Evolutionary conservation across 441 rosid genomes (phyloP), one percentile per base, ranked within the genome.

Genomic region (Populus tomentosa): DNA sequence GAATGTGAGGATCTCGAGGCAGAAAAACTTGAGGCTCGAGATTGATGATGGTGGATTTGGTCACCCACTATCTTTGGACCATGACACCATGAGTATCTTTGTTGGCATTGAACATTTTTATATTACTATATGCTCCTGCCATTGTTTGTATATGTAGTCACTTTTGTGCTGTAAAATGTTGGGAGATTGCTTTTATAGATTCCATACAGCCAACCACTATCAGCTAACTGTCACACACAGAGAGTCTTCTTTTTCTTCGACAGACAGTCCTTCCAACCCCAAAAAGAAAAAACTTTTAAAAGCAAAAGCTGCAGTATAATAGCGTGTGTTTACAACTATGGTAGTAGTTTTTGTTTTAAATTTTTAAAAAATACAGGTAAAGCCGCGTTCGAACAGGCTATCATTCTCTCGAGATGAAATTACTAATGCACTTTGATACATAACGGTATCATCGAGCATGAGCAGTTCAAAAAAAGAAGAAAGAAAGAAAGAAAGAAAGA

Each of bases 1-100:
- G 89, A 87, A 87, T 86, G 90, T 86, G 84, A 82, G 87, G 67
- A 89, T 86, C 92, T 87, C 88, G 79, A 87, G 82, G 77, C 74
- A 30, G 10, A 56, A 36, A 50, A 28, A 28, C 30, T 28, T 28
- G 74, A 74, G 69, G 84, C 79, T 78, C 78, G 87, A 85, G 82
- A 85, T 82, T 83, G 82, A 72, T 63, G 77, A 76, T 56, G 72
- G 70, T 84, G 86, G 85, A 75, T 84, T 86, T 84, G 90, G 82
- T 77, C 77, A 84, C 86, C 88, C 83, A 28, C 30, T 28, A 28
- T 38, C 59, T 67, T 73, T 38, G 77, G 74, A 78, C 81, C 72
- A 33, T 70, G 36, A 32, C 77, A 3, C 68, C 24, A 42, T 36
- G 30, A 23, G 59, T 38, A 38, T 40, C 61, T 23, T 63, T 63